Base-by-base conservation (phyloP, 495 filamentous ascomycete genomes). In the Penicillium psychrofluorescens region DNA sequence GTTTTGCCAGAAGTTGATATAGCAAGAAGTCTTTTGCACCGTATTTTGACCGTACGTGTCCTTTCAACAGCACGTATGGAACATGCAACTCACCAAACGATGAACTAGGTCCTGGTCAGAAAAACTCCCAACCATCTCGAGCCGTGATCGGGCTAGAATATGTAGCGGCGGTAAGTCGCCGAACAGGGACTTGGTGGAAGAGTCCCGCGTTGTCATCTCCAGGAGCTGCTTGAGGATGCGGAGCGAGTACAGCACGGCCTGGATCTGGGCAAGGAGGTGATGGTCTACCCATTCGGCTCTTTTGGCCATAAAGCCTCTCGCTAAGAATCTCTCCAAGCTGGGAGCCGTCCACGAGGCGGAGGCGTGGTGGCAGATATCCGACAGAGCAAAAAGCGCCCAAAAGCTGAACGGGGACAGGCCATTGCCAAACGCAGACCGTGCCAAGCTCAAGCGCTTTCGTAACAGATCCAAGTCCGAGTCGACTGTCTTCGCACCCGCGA, bases 211-310 rank as follows among this genome's bases (percentile, higher is more conserved):
- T 15, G 44, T 14, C 7, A 73, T 50, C 3, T 56, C 46, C 8
- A 81, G 40, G 1, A 81, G 55, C 46, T 88, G 83, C 29, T 69
- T 67, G 2, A 81, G 51, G 45, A 88, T 81, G 27, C 84, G 72
- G 0, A 89, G 51, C 0, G 84, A 85, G 50, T 88, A 88, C 7
- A 76, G 62, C 4, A 72, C 73, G 3, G 78, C 77, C 28, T 86
- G 77, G 0, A 79, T 56, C 46, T 86, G 79, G 6, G 81, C 83
- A 10, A 70, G 53, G 9, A 85, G 68, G 38, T 90, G 84, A 14
- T 86, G 56, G 16, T 77, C 70, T 1, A 72, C 69, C 86, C 84
- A 88, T 7, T 58, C 56, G 2, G 59, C 39, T 1, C 22, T 40
- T 22, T 55, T 29, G 3, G 47, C 57, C 50, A 57, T 49, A 8